Conservation (phyloP, 2,329 filamentous ascomycete species). For the Intubia oerlemansii region DNA sequence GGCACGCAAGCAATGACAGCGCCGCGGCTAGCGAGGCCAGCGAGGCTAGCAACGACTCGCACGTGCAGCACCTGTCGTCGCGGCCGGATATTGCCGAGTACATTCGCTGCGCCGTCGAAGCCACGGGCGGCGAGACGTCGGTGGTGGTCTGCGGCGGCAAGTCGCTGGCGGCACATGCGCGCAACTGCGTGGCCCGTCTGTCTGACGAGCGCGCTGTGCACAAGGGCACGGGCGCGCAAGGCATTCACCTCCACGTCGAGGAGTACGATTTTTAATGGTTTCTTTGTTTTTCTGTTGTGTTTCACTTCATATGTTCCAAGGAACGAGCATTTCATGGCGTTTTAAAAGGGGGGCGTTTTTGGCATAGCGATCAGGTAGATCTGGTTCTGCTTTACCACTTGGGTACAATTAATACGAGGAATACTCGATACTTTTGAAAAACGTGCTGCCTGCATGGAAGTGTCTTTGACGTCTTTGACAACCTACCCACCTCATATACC, state of each 20-base stretch:
- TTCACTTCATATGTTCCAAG: no score
- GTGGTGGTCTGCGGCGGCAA: conserved; percentile 38
- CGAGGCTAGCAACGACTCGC: conserved; percentile 15
- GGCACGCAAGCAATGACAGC: no score
- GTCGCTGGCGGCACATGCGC: conserved; percentile 27
- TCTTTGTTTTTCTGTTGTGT: no score
- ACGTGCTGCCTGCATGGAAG: no score
- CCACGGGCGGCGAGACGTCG: conserved; percentile 36
- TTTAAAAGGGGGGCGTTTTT: no score
- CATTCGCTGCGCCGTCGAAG: conserved; percentile 31
- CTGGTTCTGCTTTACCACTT: no score
- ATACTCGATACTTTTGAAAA: no score
- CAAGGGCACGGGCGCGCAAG: conserved; percentile 41
- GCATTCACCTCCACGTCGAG: conserved; percentile 37
- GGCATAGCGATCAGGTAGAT: no score
- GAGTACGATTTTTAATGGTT: conserved; percentile 24
- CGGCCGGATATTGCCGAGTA: conserved; percentile 29
- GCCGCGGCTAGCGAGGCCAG: conserved; percentile 4
- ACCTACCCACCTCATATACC: no score
- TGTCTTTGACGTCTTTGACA: no score
- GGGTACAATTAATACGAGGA: no score
- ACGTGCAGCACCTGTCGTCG: conserved; percentile 21
- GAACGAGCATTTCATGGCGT: no score
- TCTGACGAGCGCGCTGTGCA: conserved; percentile 41
- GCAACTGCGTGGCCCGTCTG: conserved; percentile 31